Evolutionary conservation across 768 basidiomycete species (phyloP).

Genomic region (Russula foetens): DNA sequence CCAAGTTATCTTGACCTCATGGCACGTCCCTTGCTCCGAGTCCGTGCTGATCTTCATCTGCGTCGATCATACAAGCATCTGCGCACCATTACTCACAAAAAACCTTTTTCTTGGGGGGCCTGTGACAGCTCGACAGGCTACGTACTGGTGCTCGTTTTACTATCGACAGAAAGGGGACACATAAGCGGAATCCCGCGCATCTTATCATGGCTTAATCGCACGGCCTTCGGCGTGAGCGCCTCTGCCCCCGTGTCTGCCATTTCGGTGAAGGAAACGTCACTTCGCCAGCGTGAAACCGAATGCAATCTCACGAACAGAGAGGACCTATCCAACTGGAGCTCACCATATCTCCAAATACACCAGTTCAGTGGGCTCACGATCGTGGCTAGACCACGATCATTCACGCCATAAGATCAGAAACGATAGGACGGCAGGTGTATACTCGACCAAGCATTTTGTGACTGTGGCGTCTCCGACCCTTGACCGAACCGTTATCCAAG

Average conservation of each 20-base stretch:
- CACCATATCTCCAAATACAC: neutral
- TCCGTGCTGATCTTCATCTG: conserved; percentile 2
- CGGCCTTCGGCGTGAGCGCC: neutral
- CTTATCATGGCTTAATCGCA: neutral
- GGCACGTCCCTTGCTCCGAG: neutral
- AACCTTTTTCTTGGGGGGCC: neutral
- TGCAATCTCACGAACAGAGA: neutral
- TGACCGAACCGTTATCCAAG: neutral
- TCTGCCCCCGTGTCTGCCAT: neutral
- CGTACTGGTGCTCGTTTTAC: too few relatives aligned
- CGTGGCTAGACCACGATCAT: neutral
- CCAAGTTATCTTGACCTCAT: neutral
- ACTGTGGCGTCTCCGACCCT: neutral
- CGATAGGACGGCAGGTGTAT: neutral
- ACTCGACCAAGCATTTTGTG: neutral
- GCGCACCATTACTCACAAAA: neutral
- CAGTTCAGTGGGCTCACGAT: neutral
- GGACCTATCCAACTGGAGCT: neutral
- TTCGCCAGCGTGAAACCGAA: neutral
- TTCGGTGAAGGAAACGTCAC: neutral
- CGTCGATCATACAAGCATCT: neutral
- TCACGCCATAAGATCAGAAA: neutral
- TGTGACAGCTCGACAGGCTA: neutral
- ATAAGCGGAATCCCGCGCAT: neutral
- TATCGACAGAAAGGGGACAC: neutral